A percentile compares a stretch with the other conserved stretches of the same genome.
phyloP scores from a whole-genome alignment of 1,284 basidiomycete genomes.

The Ceratobasidium sp. region DNA sequence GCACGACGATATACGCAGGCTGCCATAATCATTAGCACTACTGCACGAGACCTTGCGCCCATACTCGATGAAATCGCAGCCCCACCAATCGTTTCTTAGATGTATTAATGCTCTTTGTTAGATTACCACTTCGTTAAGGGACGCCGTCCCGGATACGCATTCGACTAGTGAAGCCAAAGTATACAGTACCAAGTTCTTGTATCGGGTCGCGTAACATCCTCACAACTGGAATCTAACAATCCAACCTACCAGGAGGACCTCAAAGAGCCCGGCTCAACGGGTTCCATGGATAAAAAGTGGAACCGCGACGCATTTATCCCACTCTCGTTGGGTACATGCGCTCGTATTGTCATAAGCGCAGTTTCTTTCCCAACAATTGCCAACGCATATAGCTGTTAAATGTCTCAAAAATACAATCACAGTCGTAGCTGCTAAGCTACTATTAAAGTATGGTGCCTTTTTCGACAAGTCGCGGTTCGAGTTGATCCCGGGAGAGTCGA shows the following conservation, averaged over 20 bases:
- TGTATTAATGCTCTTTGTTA: not conserved
- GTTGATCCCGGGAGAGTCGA: not conserved
- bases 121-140: not conserved
- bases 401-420: slow-evolving; percentile 1
- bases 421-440: not conserved
- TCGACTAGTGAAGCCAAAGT: not conserved
- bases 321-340: slow-evolving; percentile 50
- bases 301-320: slow-evolving; percentile 47
- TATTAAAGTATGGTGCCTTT: not conserved
- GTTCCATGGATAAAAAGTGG: slow-evolving; percentile 47
- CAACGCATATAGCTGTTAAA: not conserved
- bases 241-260: slow-evolving; percentile 48
- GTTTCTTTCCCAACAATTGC: not conserved
- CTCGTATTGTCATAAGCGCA: slow-evolving; percentile 47
- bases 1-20: slow-evolving; percentile 19
- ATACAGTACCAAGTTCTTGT: slow-evolving; percentile 29
- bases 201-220: slow-evolving; percentile 43
- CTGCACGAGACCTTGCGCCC: slow-evolving; percentile 27
- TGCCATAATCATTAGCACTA: not conserved
- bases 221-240: slow-evolving; percentile 46
- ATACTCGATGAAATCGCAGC: not conserved
- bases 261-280: slow-evolving; percentile 48
- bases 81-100: not conserved
- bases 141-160: not conserved
- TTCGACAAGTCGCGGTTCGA: not conserved